Conservation (phyloP, 169 alveolate species). For the Plasmodium fragile region DNA sequence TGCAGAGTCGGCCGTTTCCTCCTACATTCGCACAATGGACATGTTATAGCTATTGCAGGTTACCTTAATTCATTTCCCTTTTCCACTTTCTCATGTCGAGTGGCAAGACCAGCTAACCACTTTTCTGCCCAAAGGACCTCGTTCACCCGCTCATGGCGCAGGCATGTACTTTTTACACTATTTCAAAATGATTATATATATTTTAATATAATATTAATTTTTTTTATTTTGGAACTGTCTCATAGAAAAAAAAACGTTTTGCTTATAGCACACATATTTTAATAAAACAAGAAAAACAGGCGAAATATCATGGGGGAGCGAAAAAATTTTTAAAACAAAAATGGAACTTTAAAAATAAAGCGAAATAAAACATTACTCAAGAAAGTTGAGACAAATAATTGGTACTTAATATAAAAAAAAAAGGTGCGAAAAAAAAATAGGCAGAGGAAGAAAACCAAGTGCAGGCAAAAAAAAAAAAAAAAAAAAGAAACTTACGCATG, state of each 20-base stretch:
- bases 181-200: background rate
- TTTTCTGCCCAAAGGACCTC: background rate
- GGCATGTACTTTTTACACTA: background rate
- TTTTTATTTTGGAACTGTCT: conserved; percentile 36
- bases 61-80: background rate
- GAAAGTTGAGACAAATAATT: conserved; percentile 28
- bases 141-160: background rate
- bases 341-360: conserved; percentile 31
- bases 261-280: conserved; percentile 49
- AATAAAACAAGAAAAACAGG: conserved; percentile 14
- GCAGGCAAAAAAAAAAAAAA: background rate
- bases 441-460: background rate
- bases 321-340: conserved; percentile 34
- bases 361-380: conserved; percentile 51
- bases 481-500: conserved; percentile 12
- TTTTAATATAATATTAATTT: conserved; percentile 15
- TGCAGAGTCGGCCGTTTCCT: background rate
- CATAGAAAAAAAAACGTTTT: conserved; percentile 5
- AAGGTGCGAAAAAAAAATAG: background rate
- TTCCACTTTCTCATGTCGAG: background rate
- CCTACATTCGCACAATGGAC: background rate
- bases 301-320: background rate
- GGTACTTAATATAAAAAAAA: conserved; percentile 17
- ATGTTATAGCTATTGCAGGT: background rate
- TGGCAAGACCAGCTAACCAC: background rate